Evolutionary conservation across 2,329 filamentous ascomycete species (phyloP), one percentile per base, ranked within the genome.

Genomic region (Aspergillus caelatus): DNA sequence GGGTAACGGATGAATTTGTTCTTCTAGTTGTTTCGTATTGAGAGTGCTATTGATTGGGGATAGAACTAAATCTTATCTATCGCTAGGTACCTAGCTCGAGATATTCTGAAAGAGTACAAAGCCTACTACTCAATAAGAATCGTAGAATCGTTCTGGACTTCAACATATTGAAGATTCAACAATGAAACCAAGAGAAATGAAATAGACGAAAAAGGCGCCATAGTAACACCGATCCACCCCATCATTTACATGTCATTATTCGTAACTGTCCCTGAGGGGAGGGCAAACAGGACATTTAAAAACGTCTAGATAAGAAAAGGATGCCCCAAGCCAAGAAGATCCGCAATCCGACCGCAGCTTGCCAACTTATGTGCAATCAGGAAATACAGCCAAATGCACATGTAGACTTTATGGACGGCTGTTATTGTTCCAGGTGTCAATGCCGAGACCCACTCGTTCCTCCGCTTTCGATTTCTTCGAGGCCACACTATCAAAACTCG

Each of bases 391-490:
- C 26, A 34, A 63, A 26, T 45, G 61, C 50, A 65, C 52, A 62
- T 68, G 56, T 67, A 67, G 71, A 66, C 65, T 66, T 65, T 75
- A 74, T 72, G 67, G 62, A 65, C 61, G 66, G 30, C 57, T 65
- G 36, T 65, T 57, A 48, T 72, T 67, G 67, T 66, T 63, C 72
- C 71, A 80, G 58, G 74, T 77, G 55, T 83, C 83, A 74, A 88
- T 88, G 57, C 86, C 86, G 57, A 88, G 75, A 61, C 86, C 86
- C 73, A 88, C 80, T 60, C 78, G 78, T 36, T 81, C 80, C 67
- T 78, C 78, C 62, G 79, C 72, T 67, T 83, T 82, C 32, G 81
- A 76, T 71, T 84, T 84, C 77, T 88, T 89, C 16, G 77, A 72
- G 45, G 72, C 67, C 61, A 62, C 61, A 70, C 76, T 76, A 46